phyloP scores from a whole-genome alignment of 148 eudicot species.

The Simmondsia chinensis region DNA sequence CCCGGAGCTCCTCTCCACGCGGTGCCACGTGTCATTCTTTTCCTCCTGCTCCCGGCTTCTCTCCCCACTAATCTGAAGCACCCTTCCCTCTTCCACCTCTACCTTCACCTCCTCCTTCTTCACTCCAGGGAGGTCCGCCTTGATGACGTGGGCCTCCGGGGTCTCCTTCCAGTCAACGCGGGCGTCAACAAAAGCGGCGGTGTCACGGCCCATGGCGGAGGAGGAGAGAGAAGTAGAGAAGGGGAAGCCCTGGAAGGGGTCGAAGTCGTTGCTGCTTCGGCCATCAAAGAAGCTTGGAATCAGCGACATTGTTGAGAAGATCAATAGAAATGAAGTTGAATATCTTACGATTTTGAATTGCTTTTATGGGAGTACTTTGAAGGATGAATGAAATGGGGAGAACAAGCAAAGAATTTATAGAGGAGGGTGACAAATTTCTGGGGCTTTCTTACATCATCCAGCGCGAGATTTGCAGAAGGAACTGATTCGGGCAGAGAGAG shows the following conservation, averaged over 20 bases:
- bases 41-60: constrained; percentile 10
- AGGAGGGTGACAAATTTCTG: too few species aligned
- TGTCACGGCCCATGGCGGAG: too few species aligned
- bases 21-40: constrained; percentile 27
- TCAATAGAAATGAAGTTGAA: too few species aligned
- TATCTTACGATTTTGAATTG: too few species aligned
- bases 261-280: constrained; percentile 15
- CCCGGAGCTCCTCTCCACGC: constrained; percentile 28
- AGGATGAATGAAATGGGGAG: too few species aligned
- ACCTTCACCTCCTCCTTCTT: constrained; percentile 26
- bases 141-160: constrained; percentile 23
- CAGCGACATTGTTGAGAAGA: constrained; percentile 25
- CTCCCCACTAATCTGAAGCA: constrained; percentile 16
- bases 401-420: too few species aligned
- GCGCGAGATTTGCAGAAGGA: too few species aligned
- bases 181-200: constrained; percentile 6
- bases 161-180: constrained; percentile 21
- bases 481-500: too few species aligned
- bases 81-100: constrained; percentile 15
- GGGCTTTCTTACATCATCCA: too few species aligned
- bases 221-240: constrained; percentile 11
- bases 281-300: constrained; percentile 23
- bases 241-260: too few species aligned
- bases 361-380: too few species aligned
- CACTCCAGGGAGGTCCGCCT: constrained; percentile 21